These are phyloP conservation scores for Schizonepeta tenuifolia DNA, from an alignment of 257 asterid species.

Conservation along the genomic window DNA sequence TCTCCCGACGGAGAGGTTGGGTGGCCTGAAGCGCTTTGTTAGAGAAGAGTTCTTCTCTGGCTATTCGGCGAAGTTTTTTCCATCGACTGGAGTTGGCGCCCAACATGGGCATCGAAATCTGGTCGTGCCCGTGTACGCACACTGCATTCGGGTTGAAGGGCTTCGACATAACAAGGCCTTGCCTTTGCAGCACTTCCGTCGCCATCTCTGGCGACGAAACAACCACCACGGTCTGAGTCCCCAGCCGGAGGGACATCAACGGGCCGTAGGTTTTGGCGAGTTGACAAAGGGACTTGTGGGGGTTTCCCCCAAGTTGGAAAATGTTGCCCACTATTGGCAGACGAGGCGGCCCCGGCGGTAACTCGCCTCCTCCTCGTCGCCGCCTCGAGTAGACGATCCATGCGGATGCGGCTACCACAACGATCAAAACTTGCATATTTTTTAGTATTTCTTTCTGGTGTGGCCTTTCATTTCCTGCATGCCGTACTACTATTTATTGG, in stretches of 20 bases:
- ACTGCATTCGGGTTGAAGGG: neutral
- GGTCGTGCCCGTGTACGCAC: too few species aligned
- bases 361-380: neutral
- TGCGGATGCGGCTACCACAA: neutral
- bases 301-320: neutral
- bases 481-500: too few species aligned
- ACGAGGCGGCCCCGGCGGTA: neutral
- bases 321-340: neutral
- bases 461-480: too few species aligned
- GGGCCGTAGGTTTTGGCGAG: constrained; percentile 4
- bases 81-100: neutral
- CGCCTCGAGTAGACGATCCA: neutral
- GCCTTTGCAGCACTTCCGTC: neutral
- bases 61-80: neutral
- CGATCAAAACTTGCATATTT: neutral
- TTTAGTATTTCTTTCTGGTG: too few species aligned
- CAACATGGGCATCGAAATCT: too few species aligned
- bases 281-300: neutral
- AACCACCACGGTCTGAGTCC: neutral
- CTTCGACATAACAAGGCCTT: neutral
- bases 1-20: neutral
- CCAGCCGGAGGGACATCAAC: neutral
- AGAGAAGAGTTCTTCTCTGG: neutral
- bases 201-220: neutral
- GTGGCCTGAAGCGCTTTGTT: neutral